Conservation (phyloP, 179 eudicot species). For the Actinidia arguta region DNA sequence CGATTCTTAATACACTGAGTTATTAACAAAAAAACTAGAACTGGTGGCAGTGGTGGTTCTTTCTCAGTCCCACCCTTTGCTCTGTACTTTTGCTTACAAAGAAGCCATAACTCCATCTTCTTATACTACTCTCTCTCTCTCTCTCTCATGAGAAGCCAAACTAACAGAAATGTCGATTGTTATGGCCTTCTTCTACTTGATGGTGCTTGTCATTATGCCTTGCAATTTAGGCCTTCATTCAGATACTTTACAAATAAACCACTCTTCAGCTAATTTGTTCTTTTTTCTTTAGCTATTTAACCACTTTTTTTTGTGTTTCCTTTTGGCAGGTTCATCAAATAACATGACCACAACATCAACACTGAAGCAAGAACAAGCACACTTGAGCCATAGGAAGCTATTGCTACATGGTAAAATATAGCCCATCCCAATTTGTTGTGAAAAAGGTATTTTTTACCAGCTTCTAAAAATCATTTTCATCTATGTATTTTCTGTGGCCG, state of each 20-base stretch:
- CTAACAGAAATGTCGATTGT: slow-evolving; percentile 12
- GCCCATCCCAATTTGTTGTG: not conserved
- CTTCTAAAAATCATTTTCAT: not conserved
- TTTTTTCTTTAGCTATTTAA: not conserved
- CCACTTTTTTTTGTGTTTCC: not conserved
- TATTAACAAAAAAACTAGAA: too few species aligned
- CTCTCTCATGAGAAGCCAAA: slow-evolving; percentile 23
- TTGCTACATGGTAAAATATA: slow-evolving; percentile 28
- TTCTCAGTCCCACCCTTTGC: not conserved
- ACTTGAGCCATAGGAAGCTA: slow-evolving; percentile 31
- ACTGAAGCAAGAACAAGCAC: slow-evolving; percentile 8
- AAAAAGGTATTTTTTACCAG: too few species aligned
- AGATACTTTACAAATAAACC: slow-evolving; percentile 17
- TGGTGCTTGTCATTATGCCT: slow-evolving; percentile 29
- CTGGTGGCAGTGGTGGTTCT: too few species aligned
- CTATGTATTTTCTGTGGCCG: not conserved
- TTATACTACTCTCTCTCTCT: slow-evolving; percentile 2
- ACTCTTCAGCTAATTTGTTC: not conserved
- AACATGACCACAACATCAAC: not conserved
- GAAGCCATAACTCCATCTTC: not conserved
- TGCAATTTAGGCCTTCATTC: slow-evolving; percentile 20
- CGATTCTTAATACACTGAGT: too few species aligned
- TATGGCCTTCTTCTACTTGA: slow-evolving; percentile 17
- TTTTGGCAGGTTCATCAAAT: slow-evolving; percentile 22
- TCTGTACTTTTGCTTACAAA: not conserved